Evolutionary conservation across 768 basidiomycete genomes (phyloP), one percentile per base, ranked within the genome.

Genomic region (Coprinellus aureogranulatus): DNA sequence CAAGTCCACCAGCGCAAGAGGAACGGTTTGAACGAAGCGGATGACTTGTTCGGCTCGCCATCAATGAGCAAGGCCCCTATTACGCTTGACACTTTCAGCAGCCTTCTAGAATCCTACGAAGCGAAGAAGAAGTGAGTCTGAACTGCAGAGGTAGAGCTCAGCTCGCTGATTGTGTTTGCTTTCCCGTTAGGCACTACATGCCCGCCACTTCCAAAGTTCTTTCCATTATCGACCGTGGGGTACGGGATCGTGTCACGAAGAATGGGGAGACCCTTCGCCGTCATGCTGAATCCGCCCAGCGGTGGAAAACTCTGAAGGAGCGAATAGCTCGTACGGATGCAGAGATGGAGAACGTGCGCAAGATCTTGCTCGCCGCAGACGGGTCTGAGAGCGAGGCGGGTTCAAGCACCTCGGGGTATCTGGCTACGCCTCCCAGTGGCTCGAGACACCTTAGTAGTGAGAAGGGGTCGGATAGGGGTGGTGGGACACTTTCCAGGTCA

Each of bases 101-200:
- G 80, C 50, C 75, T 92, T 62, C 74, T 87, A 12, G 87, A 90
- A 26, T 88, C 89, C 4, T 94, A 88, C 65, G 89, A 86, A 65
- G 90, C 93, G 11, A 91, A 93, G 83, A 92, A 92, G 75, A 89
- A 89, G 91, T 93, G 77, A 72, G 62, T 64, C 16, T 22, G n/a
- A n/a, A n/a, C n/a, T n/a, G n/a, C n/a, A n/a, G n/a, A n/a, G n/a
- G n/a, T n/a, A n/a, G n/a, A n/a, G n/a, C n/a, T n/a, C n/a, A n/a
- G n/a, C n/a, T n/a, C n/a, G n/a, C n/a, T n/a, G n/a, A n/a, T n/a
- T n/a, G n/a, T n/a, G n/a, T n/a, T n/a, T n/a, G n/a, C n/a, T n/a
- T n/a, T n/a, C n/a, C n/a, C n/a, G n/a, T n/a, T 65, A 95, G 93
- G 67, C 94, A 97, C 70, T 98, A 98, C 69, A 87, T 93, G 75